phyloP scores from a whole-genome alignment of 441 rosid genomes.

The Populus hybrid region DNA sequence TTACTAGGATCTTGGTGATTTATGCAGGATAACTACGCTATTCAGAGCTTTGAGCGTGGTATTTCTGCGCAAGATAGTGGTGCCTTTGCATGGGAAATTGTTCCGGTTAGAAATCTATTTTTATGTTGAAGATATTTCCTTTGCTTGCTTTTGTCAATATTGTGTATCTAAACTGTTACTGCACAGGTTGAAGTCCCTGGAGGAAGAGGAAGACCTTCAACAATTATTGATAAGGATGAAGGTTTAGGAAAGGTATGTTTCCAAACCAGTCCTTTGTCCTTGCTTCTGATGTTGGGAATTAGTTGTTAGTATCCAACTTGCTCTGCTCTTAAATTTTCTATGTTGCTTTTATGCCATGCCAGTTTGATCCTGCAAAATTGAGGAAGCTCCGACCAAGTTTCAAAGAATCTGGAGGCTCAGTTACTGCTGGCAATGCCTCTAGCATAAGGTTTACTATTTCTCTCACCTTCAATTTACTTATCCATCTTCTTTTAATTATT shows the following conservation, averaged over 20 bases:
- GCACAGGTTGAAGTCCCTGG: conserved; percentile 92
- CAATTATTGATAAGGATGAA: conserved; percentile 85
- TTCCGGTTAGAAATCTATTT: conserved; percentile 54
- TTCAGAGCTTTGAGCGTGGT: conserved; percentile 97
- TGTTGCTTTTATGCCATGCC: conserved; percentile 22
- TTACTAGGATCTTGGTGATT: conserved; percentile 13
- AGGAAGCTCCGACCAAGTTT: conserved; percentile 96
- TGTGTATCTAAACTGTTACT: conserved; percentile 13
- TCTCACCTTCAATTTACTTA: conserved; percentile 2
- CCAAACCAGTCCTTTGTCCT: not conserved
- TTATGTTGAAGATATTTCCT: conserved; percentile 10
- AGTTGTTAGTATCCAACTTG: not conserved
- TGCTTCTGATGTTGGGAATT: not conserved
- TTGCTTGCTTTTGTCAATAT: not conserved
- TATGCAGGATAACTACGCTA: conserved; percentile 75
- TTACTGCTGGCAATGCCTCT: conserved; percentile 98
- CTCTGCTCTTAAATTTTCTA: not conserved
- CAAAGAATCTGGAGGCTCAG: conserved; percentile 88
- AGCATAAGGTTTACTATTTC: conserved; percentile 73
- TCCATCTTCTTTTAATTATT: conserved; percentile 1
- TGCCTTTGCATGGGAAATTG: conserved; percentile 93
- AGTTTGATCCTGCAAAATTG: conserved; percentile 93
- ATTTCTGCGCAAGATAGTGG: conserved; percentile 88
- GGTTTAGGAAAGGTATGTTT: conserved; percentile 83
- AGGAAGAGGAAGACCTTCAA: conserved; percentile 88